Evolutionary conservation across 2,329 filamentous ascomycete species (phyloP).

Genomic region (Botrytis deweyae): DNA sequence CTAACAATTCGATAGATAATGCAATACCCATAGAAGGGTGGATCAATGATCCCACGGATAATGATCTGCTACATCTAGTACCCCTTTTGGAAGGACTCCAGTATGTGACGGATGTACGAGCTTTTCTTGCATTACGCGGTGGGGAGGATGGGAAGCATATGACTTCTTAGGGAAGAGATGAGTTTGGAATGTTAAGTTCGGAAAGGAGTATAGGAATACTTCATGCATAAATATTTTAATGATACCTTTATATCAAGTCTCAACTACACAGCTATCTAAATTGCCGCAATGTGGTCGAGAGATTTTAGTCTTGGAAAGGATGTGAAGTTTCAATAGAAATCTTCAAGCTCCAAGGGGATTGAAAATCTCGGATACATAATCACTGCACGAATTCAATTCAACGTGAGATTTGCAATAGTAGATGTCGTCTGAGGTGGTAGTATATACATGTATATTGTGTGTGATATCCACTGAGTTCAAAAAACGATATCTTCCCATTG

Average conservation of each 20-base stretch:
- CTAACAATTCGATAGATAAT: slow-evolving; percentile 65
- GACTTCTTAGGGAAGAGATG: slow-evolving; percentile 22
- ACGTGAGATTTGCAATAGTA: neutral
- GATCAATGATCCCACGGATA: slow-evolving; percentile 98
- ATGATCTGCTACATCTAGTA: slow-evolving; percentile 87
- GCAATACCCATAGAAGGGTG: slow-evolving; percentile 98
- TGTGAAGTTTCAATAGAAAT: neutral
- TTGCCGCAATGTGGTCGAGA: neutral
- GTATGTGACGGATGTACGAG: slow-evolving; percentile 93
- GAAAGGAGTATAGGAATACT: slow-evolving; percentile 15
- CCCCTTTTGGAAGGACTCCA: slow-evolving; percentile 91
- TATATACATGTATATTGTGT: neutral
- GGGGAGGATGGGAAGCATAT: slow-evolving; percentile 69
- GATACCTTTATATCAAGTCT: slow-evolving; percentile 11
- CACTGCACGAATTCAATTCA: neutral
- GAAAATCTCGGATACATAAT: neutral
- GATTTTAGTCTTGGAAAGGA: neutral
- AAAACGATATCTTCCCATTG: neutral
- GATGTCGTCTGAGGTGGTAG: neutral
- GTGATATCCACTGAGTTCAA: too few species aligned
- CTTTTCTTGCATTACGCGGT: slow-evolving; percentile 81
- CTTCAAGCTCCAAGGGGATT: neutral
- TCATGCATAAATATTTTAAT: slow-evolving; percentile 23
- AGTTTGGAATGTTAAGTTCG: slow-evolving; percentile 9
- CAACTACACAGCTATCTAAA: neutral